These are phyloP conservation scores for Houttuynia cordata DNA, from an alignment of 164 flowering plant genomes.

Conservation along the genomic window DNA sequence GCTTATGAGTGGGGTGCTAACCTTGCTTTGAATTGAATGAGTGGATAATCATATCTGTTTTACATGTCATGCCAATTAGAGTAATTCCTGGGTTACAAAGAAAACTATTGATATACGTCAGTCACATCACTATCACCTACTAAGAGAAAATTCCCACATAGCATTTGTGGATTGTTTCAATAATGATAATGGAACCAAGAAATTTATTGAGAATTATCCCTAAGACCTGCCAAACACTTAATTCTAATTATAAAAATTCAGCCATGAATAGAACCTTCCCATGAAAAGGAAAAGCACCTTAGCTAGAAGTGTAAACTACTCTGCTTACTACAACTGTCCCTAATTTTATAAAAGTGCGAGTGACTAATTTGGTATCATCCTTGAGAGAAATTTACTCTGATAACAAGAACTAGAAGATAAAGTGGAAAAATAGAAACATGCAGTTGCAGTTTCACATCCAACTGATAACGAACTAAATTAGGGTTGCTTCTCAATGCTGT, in stretches of 20 bases:
- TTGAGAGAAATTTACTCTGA: background rate
- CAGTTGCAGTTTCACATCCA: slow-evolving; percentile 5
- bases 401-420: background rate
- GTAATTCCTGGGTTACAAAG: slow-evolving; percentile 3
- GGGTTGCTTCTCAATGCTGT: background rate
- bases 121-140: slow-evolving; percentile 4
- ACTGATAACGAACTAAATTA: background rate
- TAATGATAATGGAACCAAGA: background rate
- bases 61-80: slow-evolving; percentile 1
- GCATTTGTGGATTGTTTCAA: background rate
- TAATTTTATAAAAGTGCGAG: background rate
- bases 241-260: background rate
- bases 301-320: background rate
- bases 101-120: background rate
- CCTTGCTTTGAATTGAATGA: background rate
- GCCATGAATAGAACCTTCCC: background rate
- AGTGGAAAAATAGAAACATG: background rate
- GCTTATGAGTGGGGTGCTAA: too few relatives aligned
- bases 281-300: background rate
- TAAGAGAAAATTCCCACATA: background rate
- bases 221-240: background rate
- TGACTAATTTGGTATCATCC: background rate
- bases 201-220: slow-evolving; percentile 1
- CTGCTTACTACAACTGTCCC: background rate
- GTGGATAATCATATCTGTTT: background rate